Conservation (phyloP, 2,329 filamentous ascomycete genomes). For the Colletotrichum magnum region DNA sequence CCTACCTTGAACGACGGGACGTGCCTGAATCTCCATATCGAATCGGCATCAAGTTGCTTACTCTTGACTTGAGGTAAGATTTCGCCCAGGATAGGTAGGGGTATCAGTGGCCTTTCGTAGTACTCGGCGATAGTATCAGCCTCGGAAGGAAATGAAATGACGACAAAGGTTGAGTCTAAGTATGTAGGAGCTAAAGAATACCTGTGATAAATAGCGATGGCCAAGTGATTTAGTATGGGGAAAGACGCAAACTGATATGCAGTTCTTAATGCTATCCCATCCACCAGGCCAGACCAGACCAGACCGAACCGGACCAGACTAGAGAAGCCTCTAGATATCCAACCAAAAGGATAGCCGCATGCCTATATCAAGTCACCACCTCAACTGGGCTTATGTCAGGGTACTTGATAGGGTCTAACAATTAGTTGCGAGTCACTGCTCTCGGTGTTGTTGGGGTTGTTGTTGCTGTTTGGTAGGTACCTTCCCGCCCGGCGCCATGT, state of each 20-base stretch:
- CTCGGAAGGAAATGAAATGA: background rate
- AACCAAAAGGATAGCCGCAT: too few species aligned
- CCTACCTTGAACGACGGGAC: constrained; percentile 1
- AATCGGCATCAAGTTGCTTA: constrained; percentile 26
- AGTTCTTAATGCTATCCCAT: background rate
- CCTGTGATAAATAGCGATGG: background rate
- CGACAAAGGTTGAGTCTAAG: constrained; percentile 21
- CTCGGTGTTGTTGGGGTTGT: too few species aligned
- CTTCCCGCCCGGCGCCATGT: background rate
- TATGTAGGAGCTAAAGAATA: background rate
- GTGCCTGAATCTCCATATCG: constrained; percentile 10
- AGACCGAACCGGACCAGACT: too few species aligned
- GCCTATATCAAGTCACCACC: too few species aligned
- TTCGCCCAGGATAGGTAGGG: constrained; percentile 25
- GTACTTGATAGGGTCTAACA: too few species aligned
- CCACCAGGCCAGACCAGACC: too few species aligned
- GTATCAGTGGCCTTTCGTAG: background rate
- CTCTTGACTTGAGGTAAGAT: constrained; percentile 26
- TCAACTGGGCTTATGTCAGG: too few species aligned
- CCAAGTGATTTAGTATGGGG: background rate
- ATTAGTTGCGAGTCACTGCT: too few species aligned
- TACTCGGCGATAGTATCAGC: constrained; percentile 3
- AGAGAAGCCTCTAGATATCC: too few species aligned
- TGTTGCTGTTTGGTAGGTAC: background rate
- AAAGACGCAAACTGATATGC: background rate